phyloP scores from a whole-genome alignment of 179 eudicot genomes.

The Carnegiea gigantea region DNA sequence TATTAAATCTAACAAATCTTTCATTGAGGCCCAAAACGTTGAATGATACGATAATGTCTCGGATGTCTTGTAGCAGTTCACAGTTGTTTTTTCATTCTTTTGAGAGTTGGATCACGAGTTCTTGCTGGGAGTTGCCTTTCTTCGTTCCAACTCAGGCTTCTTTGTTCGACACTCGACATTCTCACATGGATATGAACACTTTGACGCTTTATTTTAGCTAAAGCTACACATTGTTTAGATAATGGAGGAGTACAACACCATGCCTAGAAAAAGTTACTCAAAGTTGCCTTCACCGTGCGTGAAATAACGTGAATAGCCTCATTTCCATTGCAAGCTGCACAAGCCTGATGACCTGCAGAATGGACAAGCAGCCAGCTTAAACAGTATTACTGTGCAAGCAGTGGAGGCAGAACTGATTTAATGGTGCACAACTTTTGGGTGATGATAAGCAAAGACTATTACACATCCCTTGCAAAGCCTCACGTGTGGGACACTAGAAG shows the following conservation, averaged over 20 bases:
- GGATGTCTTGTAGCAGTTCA: slow-evolving; percentile 17
- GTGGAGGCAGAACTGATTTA: too few relatives aligned
- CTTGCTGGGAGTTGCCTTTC: slow-evolving; percentile 10
- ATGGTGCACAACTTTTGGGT: too few relatives aligned
- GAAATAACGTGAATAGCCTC: background rate
- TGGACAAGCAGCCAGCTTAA: too few relatives aligned
- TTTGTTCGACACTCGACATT: background rate
- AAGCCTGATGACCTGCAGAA: background rate
- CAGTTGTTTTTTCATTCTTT: slow-evolving; percentile 19
- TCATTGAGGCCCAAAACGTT: slow-evolving; percentile 23
- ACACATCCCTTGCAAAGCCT: background rate
- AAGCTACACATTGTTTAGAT: background rate
- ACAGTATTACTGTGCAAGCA: too few relatives aligned
- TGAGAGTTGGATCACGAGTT: slow-evolving; percentile 17
- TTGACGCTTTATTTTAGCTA: background rate
- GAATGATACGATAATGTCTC: slow-evolving; percentile 20
- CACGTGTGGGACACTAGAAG: background rate
- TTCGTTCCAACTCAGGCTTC: background rate
- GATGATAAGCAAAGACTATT: too few relatives aligned
- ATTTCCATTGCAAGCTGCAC: background rate
- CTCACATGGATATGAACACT: background rate
- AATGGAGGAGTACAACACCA: background rate
- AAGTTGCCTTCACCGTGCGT: background rate
- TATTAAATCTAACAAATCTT: slow-evolving; percentile 18
- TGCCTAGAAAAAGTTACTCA: background rate